Evolutionary conservation across 139 green algal genomes (phyloP), one percentile per base, ranked within the genome.

Genomic region (Chlorella sp.): DNA sequence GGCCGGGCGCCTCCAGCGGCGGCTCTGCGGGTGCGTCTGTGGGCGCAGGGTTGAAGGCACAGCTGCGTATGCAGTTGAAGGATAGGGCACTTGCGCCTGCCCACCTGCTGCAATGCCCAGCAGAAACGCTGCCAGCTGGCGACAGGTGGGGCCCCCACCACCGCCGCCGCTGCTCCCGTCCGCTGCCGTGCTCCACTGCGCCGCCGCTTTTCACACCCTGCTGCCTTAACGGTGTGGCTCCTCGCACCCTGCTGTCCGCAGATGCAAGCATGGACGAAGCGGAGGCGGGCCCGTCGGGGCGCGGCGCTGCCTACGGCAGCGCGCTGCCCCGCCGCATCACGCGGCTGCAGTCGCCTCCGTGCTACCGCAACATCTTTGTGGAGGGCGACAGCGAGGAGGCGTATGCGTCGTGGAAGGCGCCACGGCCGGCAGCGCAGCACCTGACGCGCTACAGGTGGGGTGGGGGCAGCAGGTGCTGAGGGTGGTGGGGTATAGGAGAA

Each of bases 301-400:
- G 77, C 28, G 14, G 77, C 43, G 34, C 44, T 44, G 32, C 82
- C n/a, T 62, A 41, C 14, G 75, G 34, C 51, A 43, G 60, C 77
- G 60, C 51, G 51, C 51, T 67, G 69, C 46, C n/a, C 26, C 70
- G 54, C 69, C 51, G 51, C 22, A 44, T 75, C 14, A 60, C 34
- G 56, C 84, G 87, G 17, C 28, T 82, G 30, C 76, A 82, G 22
- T 92, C 84, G 28, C 89, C 90, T 51, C 88, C 88, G 30, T 92
- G 88, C 84, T 89, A 92, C 62, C 88, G 88, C 51, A 90, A 80
- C 67, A 65, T 86, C 5, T 93, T 91, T 48, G 43, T 44, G 17
- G 65, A 84, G 3, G 38, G 51, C 1, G 89, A 90, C n/a, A 76
- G 56, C 19, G 86, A 84, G 40, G 58, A 69, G 84, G 40, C 28